Evolutionary conservation across 495 filamentous ascomycete genomes (phyloP), one percentile per base, ranked within the genome.

Genomic region (Cairneyella variabilis): DNA sequence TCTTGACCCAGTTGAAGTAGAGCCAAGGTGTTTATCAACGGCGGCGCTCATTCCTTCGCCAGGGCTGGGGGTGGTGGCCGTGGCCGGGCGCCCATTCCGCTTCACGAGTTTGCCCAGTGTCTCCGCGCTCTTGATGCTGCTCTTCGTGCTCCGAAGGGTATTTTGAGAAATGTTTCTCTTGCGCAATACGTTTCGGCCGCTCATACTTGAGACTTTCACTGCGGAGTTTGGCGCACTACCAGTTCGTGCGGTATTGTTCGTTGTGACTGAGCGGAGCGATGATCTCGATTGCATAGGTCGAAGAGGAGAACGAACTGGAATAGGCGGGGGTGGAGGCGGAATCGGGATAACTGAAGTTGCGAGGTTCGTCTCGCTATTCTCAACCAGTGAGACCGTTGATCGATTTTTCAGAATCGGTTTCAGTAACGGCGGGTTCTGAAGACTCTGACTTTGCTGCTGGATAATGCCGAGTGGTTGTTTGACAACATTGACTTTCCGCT

Each of bases 81-180:
- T 40, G 6, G 17, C 6, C 18, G 34, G 37, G 7, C 40, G 39
- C 14, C 36, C 17, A 23, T 23, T 41, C 3, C 45, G 42, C 43
- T 58, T 63, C 23, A 55, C 46, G 2, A 63, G 36, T 26, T 63
- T 63, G 2, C 44, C 53, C n/a, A 53, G 61, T 1, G 57, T 60
- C 27, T 55, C 57, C n/a, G 54, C 10, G 34, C 51, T 58, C 39
- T 46, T 58, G 27, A 49, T 49, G 12, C 45, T 50, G 38, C 57
- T 59, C 18, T 51, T 50, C 16, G 41, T 44, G 34, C 54, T 58
- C 10, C 48, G 44, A 7, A 62, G 51, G 3, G 59, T 56, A 2
- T 18, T 34, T 3, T 47, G 38, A 0, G 58, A 58, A 22, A 17
- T 20, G 23, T 52, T 48, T 46, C 51, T 23, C 30, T 58, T 62